phyloP scores from a whole-genome alignment of 495 filamentous ascomycete species.

The Penicillium turbatum region DNA sequence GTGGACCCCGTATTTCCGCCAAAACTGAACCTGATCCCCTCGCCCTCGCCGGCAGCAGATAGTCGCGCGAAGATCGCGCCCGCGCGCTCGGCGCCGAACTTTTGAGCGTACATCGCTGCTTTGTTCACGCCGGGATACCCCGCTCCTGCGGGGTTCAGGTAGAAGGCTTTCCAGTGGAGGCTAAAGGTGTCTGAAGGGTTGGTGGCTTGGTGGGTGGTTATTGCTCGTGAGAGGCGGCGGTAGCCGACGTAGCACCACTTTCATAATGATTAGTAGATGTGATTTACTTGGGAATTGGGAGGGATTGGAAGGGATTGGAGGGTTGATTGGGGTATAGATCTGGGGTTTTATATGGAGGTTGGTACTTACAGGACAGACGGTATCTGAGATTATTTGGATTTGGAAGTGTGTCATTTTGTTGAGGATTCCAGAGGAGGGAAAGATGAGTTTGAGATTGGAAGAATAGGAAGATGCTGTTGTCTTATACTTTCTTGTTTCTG shows the following conservation, averaged over 20 bases:
- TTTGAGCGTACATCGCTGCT: conserved; percentile 44
- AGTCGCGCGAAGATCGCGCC: conserved; percentile 56
- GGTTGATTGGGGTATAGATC: conserved; percentile 1
- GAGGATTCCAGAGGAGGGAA: not conserved
- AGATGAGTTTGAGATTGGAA: not conserved
- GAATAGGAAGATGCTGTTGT: no score
- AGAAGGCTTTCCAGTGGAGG: conserved; percentile 72
- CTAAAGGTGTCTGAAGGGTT: conserved; percentile 66
- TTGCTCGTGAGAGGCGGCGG: conserved; percentile 65
- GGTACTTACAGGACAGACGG: conserved; percentile 64
- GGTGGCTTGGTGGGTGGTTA: conserved; percentile 55
- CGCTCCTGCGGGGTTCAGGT: conserved; percentile 66
- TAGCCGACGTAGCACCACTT: conserved; percentile 80
- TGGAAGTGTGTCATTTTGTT: conserved; percentile 68
- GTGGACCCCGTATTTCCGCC: conserved; percentile 75
- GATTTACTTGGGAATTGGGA: conserved; percentile 3
- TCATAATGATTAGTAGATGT: not conserved
- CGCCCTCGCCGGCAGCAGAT: conserved; percentile 50
- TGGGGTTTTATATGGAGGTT: not conserved
- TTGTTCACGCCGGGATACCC: conserved; percentile 54
- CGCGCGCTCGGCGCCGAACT: conserved; percentile 58
- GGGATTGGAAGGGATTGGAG: not conserved
- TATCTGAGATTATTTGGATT: conserved; percentile 71
- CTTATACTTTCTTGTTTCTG: not conserved
- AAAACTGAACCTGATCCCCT: conserved; percentile 70